A percentile compares a stretch with the other conserved stretches of the same genome.
Evolutionary conservation across 345 rosid genomes (phyloP).

Genomic region (Chamaenerion angustifolium): DNA sequence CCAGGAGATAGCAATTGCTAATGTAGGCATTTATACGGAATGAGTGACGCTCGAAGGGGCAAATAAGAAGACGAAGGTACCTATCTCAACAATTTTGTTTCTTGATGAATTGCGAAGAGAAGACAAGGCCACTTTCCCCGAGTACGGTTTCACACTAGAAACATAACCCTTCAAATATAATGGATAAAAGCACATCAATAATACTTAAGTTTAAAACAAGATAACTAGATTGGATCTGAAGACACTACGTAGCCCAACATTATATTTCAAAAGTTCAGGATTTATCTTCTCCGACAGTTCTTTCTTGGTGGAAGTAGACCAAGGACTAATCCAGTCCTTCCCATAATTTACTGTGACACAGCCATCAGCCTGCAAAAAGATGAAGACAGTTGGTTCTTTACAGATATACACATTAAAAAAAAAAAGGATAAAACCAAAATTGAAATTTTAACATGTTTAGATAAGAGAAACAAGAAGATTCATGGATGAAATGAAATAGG

Average conservation of each 20-base stretch:
- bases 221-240: no score
- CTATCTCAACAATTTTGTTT: constrained; percentile 71
- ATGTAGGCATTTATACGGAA: no score
- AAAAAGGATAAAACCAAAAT: background rate
- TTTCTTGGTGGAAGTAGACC: constrained; percentile 44
- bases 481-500: no score
- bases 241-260: constrained; percentile 26
- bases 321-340: constrained; percentile 39
- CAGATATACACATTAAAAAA: background rate
- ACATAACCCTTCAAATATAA: constrained; percentile 59
- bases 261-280: constrained; percentile 37
- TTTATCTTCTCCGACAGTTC: constrained; percentile 37
- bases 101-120: constrained; percentile 47
- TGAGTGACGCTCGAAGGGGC: no score
- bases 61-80: constrained; percentile 18
- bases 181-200: constrained; percentile 4
- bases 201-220: background rate
- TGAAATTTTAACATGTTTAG: no score
- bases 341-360: constrained; percentile 10
- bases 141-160: constrained; percentile 40
- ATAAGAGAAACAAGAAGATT: no score
- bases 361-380: constrained; percentile 30
- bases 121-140: constrained; percentile 52
- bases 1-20: no score
- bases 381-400: background rate